Evolutionary conservation across 1,284 basidiomycete genomes (phyloP), one percentile per base, ranked within the genome.

Genomic region (Schizopora paradoxa): DNA sequence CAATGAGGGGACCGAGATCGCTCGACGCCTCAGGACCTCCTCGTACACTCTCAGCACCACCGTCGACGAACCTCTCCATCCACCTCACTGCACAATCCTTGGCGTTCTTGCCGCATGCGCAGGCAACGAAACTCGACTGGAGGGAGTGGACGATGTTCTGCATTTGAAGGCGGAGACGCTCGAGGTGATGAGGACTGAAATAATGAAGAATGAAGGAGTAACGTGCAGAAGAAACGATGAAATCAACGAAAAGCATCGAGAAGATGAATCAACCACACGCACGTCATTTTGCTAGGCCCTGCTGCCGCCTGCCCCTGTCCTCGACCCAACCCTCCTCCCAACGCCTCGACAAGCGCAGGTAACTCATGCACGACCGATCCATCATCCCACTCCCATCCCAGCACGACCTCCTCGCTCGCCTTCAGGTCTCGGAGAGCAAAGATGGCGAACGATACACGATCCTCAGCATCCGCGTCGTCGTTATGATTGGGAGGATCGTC

Each of bases 341-440:
- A 59, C 8, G 61, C 68, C 54, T 81, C 69, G 41, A 89, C 72
- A 39, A 91, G 66, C 13, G 80, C 78, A 3, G 86, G 87, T 0
- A 97, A 67, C 41, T 78, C 70, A 63, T 97, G 94, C 0, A 96
- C 81, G 0, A 88, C 82, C 59, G 92, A 89, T 4, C 82, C 80
- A 57, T 97, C 93, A 56, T 96, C 93, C 94, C 93, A 97, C 61
- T 96, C 92, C 92, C 94, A 98, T 0, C 86, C 89, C 0, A 97
- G 65, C 0, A 94, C 81, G 31, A 98, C 79, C 66, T 98, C 95
- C 56, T 95, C 91, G 41, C 85, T 75, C 28, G 79, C 77, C 49
- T 76, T 76, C 49, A 97, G 73, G 54, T 91, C 86, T 13, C 79
- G 67, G 14, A 86, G 63, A 0, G 92, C 90, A 56, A 95, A 97